Percentiles rank a stretch among this genome's conserved stretches.
These are phyloP conservation scores for Arachis hypogaea DNA, from an alignment of 306 rosid species.

Conservation along the genomic window DNA sequence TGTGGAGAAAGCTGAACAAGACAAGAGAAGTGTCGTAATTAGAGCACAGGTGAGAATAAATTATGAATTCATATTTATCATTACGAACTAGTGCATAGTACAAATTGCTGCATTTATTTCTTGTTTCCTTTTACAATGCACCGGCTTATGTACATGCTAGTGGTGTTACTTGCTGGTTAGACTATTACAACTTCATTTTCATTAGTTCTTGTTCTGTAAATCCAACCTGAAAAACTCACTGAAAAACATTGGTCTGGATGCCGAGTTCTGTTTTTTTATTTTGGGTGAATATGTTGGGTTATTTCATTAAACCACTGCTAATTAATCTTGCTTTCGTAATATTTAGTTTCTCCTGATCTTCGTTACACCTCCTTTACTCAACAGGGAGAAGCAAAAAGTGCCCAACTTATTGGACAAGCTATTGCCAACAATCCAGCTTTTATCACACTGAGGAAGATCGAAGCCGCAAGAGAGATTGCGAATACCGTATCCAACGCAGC, in stretches of 20 bases:
- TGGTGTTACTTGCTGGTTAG: conserved; percentile 12
- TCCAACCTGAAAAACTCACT: neutral
- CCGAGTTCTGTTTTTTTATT: neutral
- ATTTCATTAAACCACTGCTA: conserved; percentile 8
- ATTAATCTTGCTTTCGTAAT: neutral
- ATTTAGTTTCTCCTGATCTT: conserved; percentile 1
- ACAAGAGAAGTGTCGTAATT: conserved; percentile 81
- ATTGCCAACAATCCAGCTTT: conserved; percentile 81
- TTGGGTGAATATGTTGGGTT: conserved; percentile 2
- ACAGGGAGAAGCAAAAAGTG: conserved; percentile 90
- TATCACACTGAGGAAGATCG: conserved; percentile 83
- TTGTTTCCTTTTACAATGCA: neutral
- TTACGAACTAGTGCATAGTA: neutral
- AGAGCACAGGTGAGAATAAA: conserved; percentile 76
- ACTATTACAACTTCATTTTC: conserved; percentile 7
- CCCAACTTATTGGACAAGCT: conserved; percentile 78
- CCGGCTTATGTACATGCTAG: neutral
- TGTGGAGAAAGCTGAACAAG: conserved; percentile 93
- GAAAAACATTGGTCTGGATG: neutral
- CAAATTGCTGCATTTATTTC: conserved; percentile 16
- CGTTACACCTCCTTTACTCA: neutral
- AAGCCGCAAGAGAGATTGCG: conserved; percentile 89
- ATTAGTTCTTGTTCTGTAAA: conserved; percentile 1
- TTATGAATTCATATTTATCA: conserved; percentile 13
- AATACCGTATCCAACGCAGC: conserved; percentile 61